phyloP scores from a whole-genome alignment of 352 stramenopile genomes.

The Phytopythium litorale region DNA sequence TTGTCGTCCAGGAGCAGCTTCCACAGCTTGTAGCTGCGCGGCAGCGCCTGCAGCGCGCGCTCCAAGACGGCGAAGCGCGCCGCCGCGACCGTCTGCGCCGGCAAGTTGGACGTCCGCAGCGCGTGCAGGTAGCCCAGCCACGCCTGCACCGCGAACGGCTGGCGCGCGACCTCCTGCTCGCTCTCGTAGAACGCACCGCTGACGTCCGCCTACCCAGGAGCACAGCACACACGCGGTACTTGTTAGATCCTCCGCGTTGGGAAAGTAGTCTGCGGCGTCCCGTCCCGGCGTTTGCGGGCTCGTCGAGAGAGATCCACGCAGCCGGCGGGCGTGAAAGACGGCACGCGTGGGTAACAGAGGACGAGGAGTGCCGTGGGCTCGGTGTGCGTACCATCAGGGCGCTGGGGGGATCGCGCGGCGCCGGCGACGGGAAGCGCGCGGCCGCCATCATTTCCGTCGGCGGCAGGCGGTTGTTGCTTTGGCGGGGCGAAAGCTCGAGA shows the following conservation, averaged over 20 bases:
- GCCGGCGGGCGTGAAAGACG: background rate
- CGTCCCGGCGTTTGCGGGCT: background rate
- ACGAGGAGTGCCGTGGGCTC: background rate
- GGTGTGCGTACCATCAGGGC: background rate
- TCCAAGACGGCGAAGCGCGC: slow-evolving; percentile 78
- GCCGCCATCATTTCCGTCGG: slow-evolving; percentile 18
- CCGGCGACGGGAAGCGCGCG: background rate
- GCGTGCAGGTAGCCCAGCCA: slow-evolving; percentile 74
- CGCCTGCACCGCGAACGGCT: slow-evolving; percentile 82
- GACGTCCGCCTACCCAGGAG: slow-evolving; percentile 9
- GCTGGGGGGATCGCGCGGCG: background rate
- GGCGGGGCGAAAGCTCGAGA: too few relatives aligned
- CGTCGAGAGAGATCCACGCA: background rate
- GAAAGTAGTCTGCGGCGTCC: background rate
- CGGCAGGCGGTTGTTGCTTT: background rate
- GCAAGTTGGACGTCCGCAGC: slow-evolving; percentile 4
- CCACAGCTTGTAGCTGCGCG: slow-evolving; percentile 96
- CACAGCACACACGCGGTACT: background rate
- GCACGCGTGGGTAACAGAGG: background rate
- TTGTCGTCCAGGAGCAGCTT: slow-evolving; percentile 82
- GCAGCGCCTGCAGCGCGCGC: slow-evolving; percentile 77
- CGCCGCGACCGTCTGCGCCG: slow-evolving; percentile 10
- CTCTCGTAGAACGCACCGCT: slow-evolving; percentile 36
- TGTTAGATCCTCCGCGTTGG: background rate
- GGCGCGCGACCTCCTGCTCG: slow-evolving; percentile 82